Conservation (phyloP, 176 grass and related monocot genomes). For the Oryza australiensis region DNA sequence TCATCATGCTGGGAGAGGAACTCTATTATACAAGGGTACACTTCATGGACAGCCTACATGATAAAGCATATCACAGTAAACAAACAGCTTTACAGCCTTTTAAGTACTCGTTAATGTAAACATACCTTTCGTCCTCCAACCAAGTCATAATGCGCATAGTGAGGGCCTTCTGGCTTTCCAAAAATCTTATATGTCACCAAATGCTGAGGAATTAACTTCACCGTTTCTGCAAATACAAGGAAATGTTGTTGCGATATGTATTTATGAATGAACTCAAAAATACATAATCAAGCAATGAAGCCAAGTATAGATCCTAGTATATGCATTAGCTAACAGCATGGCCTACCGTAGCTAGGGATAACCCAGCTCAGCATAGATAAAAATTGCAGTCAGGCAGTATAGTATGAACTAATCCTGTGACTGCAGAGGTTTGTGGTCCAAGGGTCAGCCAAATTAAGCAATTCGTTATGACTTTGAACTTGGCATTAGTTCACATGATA, state of each 20-base stretch:
- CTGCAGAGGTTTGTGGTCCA: background rate
- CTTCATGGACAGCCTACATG: constrained; percentile 84
- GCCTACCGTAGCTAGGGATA: background rate
- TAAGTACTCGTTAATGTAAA: constrained; percentile 12
- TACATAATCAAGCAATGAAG: background rate
- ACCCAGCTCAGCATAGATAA: background rate
- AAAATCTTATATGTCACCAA: constrained; percentile 81
- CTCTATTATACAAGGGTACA: constrained; percentile 87
- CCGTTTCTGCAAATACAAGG: constrained; percentile 71
- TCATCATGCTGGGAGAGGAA: constrained; percentile 87
- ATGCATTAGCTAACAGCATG: background rate
- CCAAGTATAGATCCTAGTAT: background rate
- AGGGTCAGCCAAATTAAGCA: constrained; percentile 4
- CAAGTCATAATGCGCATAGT: constrained; percentile 94
- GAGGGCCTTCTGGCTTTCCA: constrained; percentile 67
- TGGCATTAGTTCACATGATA: background rate
- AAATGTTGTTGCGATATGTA: constrained; percentile 12
- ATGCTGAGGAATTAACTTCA: constrained; percentile 73
- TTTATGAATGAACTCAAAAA: constrained; percentile 1
- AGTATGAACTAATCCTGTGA: background rate
- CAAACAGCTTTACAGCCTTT: background rate
- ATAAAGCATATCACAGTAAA: constrained; percentile 20
- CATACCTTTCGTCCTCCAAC: constrained; percentile 82
- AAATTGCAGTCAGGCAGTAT: background rate
- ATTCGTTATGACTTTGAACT: background rate